A percentile compares a stretch with the other conserved stretches of the same genome.
These are phyloP conservation scores for Malus hybrid DNA, from an alignment of 331 rosid genomes.

Conservation along the genomic window DNA sequence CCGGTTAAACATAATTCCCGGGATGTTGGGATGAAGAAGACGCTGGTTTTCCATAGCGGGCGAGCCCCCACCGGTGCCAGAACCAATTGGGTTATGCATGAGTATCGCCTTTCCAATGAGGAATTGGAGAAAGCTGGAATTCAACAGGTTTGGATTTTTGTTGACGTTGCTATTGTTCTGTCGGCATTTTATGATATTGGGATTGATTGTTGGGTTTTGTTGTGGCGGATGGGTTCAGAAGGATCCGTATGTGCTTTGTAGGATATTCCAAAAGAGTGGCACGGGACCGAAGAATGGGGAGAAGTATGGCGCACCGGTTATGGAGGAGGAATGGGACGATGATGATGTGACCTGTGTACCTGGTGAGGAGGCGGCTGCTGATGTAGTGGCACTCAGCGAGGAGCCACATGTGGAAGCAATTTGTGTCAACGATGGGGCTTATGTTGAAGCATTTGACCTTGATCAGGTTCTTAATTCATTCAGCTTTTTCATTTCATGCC, in stretches of 20 bases:
- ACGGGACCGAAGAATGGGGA: constrained; percentile 90
- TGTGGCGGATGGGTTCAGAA: constrained; percentile 33
- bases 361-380: constrained; percentile 9
- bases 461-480: constrained; percentile 44
- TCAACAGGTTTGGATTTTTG: constrained; percentile 30
- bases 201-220: constrained; percentile 11
- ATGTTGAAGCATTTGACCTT: constrained; percentile 37
- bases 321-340: constrained; percentile 89
- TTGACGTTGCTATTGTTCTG: background rate
- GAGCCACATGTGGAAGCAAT: constrained; percentile 32
- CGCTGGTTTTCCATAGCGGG: constrained; percentile 77
- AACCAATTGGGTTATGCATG: constrained; percentile 98
- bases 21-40: constrained; percentile 81
- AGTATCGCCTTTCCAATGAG: constrained; percentile 56
- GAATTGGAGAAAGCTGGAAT: constrained; percentile 44
- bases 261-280: constrained; percentile 96
- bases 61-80: constrained; percentile 75
- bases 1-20: constrained; percentile 22
- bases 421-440: constrained; percentile 20
- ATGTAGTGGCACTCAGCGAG: constrained; percentile 7
- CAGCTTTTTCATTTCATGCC: background rate
- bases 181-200: background rate
- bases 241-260: constrained; percentile 81
- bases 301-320: constrained; percentile 83
- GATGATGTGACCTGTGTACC: constrained; percentile 29